These are phyloP conservation scores for Rhizopus delemar DNA, from an alignment of 371 early-diverging fungal genomes.

Conservation along the genomic window DNA sequence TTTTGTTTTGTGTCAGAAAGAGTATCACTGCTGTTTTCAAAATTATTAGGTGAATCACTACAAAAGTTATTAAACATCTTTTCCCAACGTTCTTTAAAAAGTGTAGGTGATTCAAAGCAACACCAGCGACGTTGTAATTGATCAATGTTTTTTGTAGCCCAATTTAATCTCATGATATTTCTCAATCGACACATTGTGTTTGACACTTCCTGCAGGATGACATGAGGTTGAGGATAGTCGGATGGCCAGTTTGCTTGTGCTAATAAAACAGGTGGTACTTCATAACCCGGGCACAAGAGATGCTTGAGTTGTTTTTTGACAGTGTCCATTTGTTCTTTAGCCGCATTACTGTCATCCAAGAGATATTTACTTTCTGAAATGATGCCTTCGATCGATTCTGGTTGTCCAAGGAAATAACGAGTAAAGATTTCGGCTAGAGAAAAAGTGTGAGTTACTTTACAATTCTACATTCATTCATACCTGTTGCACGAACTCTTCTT, in stretches of 20 bases:
- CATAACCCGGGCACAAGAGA: constrained; percentile 56
- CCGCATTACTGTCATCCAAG: constrained; percentile 92
- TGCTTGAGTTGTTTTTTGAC: constrained; percentile 75
- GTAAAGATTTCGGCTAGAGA: constrained; percentile 73
- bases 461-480: constrained; percentile 18
- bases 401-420: constrained; percentile 68
- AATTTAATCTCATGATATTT: constrained; percentile 77
- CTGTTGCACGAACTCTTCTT: constrained; percentile 86
- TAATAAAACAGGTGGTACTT: constrained; percentile 41
- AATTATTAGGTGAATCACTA: constrained; percentile 31
- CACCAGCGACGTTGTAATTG: constrained; percentile 74
- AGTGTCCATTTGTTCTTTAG: constrained; percentile 89
- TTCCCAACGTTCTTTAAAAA: constrained; percentile 93
- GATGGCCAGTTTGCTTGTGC: constrained; percentile 55
- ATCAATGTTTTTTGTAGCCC: constrained; percentile 57
- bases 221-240: constrained; percentile 64
- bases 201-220: constrained; percentile 70
- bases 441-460: not conserved
- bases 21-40: constrained; percentile 10
- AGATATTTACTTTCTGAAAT: constrained; percentile 82
- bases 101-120: constrained; percentile 72
- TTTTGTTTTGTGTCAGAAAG: constrained; percentile 12
- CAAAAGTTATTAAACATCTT: constrained; percentile 89
- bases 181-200: constrained; percentile 68
- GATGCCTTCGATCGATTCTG: constrained; percentile 57